Evolutionary conservation across 306 rosid species (phyloP).

Genomic region (Castanopsis chinensis): DNA sequence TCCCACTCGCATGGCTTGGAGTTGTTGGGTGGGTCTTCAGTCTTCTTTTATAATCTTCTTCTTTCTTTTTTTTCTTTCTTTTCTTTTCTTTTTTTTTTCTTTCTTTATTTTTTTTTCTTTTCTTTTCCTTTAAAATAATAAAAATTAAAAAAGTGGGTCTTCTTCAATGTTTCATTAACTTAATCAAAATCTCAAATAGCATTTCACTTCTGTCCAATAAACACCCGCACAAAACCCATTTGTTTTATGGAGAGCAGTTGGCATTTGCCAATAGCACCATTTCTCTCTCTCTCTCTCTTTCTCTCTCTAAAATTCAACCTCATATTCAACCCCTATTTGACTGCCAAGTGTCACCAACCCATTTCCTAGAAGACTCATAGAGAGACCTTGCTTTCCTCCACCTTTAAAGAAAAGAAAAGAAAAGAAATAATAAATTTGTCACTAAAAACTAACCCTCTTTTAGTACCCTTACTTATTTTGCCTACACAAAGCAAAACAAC

Average conservation of each 20-base stretch:
- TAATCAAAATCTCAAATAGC: not conserved
- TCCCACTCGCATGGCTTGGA: constrained; percentile 21
- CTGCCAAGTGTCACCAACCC: constrained; percentile 43
- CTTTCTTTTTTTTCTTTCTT: not conserved
- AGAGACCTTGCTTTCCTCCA: not conserved
- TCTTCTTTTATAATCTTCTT: too few species aligned
- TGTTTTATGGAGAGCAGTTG: constrained; percentile 24
- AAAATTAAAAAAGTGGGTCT: not conserved
- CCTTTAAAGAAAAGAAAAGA: not conserved
- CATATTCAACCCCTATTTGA: constrained; percentile 15
- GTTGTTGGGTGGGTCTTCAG: not conserved
- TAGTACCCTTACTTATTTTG: not conserved
- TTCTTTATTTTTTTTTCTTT: too few species aligned
- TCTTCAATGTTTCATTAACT: not conserved
- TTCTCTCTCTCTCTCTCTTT: not conserved
- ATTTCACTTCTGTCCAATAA: constrained; percentile 3
- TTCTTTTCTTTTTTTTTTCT: not conserved
- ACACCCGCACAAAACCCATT: not conserved
- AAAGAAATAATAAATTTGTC: not conserved
- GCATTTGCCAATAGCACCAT: not conserved
- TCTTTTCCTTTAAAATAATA: not conserved
- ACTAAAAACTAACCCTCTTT: not conserved
- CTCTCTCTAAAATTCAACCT: not conserved
- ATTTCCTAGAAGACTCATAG: constrained; percentile 11
- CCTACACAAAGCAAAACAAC: constrained; percentile 25